Percentiles rank a stretch among this genome's conserved stretches.
Conservation (phyloP, 805 yeast species). For the Nakazawaea wyomingensis region DNA sequence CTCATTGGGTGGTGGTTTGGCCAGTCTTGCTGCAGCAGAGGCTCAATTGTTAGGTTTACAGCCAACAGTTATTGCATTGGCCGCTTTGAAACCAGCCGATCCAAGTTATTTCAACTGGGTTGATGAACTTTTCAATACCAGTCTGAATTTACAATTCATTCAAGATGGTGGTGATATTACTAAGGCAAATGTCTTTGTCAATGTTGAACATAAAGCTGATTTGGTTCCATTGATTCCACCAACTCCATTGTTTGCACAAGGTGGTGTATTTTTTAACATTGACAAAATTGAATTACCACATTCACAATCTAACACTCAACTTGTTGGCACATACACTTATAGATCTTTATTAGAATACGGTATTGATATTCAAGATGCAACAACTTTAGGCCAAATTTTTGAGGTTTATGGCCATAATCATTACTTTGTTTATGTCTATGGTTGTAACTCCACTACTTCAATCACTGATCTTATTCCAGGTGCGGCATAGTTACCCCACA, state of each 20-base stretch:
- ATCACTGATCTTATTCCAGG: neutral
- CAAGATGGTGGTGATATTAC: slow-evolving; percentile 22
- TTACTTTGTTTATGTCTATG: neutral
- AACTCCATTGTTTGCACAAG: slow-evolving; percentile 34
- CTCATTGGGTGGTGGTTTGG: slow-evolving; percentile 65
- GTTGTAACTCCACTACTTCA: slow-evolving; percentile 1
- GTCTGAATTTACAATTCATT: slow-evolving; percentile 19
- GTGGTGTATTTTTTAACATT: slow-evolving; percentile 49
- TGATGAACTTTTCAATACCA: slow-evolving; percentile 41
- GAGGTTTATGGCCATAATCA: slow-evolving; percentile 1
- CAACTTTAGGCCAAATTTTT: neutral
- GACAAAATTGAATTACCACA: slow-evolving; percentile 34
- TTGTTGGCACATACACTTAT: neutral
- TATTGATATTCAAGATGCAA: neutral
- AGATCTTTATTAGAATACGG: neutral
- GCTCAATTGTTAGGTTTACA: slow-evolving; percentile 46
- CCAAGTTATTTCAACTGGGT: slow-evolving; percentile 43
- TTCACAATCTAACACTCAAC: slow-evolving; percentile 13
- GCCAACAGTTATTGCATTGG: slow-evolving; percentile 54
- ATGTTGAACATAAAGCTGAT: slow-evolving; percentile 55
- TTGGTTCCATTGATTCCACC: slow-evolving; percentile 60
- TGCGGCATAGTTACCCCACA: neutral
- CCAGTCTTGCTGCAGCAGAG: slow-evolving; percentile 59
- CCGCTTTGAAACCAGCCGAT: slow-evolving; percentile 64
- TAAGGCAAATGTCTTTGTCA: slow-evolving; percentile 35